Evolutionary conservation across 192 early-diverging fungal species (phyloP).

Genomic region (Thamnidium elegans): DNA sequence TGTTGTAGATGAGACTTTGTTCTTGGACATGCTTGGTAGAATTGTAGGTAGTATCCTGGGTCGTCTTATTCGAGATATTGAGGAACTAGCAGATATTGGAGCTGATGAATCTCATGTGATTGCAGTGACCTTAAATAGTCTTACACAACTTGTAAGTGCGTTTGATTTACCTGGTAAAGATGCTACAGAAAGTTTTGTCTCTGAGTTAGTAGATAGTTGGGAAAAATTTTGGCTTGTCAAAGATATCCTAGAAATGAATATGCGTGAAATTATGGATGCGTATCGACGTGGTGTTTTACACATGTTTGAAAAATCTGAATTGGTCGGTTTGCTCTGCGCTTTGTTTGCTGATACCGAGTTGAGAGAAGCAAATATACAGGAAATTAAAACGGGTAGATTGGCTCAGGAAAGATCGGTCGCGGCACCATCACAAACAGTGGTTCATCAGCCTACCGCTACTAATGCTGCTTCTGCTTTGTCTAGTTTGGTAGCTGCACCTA

Average conservation of each 20-base stretch:
- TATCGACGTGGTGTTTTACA: constrained; percentile 43
- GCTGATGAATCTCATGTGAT: constrained; percentile 30
- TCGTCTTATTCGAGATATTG: constrained; percentile 25
- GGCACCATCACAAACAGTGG: background rate
- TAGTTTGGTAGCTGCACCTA: background rate
- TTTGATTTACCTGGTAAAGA: constrained; percentile 28
- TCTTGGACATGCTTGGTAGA: constrained; percentile 20
- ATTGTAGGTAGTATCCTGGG: constrained; percentile 19
- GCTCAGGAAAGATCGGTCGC: background rate
- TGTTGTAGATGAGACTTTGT: constrained; percentile 20
- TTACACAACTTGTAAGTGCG: constrained; percentile 23
- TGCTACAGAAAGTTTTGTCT: constrained; percentile 10
- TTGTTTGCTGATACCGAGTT: constrained; percentile 57
- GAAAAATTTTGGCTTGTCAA: constrained; percentile 49
- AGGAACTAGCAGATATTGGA: constrained; percentile 32
- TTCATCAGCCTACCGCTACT: background rate
- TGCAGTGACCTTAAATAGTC: constrained; percentile 23
- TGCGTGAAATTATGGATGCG: constrained; percentile 53
- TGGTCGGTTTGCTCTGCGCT: constrained; percentile 49
- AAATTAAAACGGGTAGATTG: constrained; percentile 34
- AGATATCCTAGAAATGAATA: constrained; percentile 52
- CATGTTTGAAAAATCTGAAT: constrained; percentile 46
- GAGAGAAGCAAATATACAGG: constrained; percentile 44
- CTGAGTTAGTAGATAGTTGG: constrained; percentile 34
- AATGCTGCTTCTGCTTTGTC: background rate